A percentile compares a stretch with the other conserved stretches of the same genome.
Evolutionary conservation across 2,329 filamentous ascomycete species (phyloP).

Genomic region (Colletotrichum cordylinicola): DNA sequence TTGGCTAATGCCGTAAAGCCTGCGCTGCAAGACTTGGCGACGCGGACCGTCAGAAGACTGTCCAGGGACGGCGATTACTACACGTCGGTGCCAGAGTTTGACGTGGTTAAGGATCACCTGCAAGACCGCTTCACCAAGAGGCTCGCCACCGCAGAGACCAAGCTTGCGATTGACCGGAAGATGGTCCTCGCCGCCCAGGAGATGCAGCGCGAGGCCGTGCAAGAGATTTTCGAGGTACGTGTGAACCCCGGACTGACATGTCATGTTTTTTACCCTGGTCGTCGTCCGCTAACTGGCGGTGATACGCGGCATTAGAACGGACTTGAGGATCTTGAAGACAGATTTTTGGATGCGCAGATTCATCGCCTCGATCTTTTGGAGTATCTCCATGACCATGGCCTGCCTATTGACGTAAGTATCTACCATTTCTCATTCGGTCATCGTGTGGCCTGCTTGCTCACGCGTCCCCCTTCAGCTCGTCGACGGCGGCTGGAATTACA

Average conservation of each 20-base stretch:
- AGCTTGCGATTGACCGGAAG: slow-evolving; percentile 28
- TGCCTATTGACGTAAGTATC: slow-evolving; percentile 56
- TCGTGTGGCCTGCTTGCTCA: slow-evolving; percentile 23
- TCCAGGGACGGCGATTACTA: slow-evolving; percentile 58
- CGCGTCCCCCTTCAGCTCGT: slow-evolving; percentile 35
- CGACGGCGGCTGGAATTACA: slow-evolving; percentile 52
- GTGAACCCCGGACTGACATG: slow-evolving; percentile 16
- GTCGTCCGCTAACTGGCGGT: slow-evolving; percentile 10
- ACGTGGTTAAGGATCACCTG: slow-evolving; percentile 56
- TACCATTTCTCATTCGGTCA: not conserved
- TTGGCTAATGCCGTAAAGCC: slow-evolving; percentile 69
- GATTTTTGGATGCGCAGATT: slow-evolving; percentile 51
- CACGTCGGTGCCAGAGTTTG: slow-evolving; percentile 59
- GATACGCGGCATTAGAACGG: slow-evolving; percentile 36
- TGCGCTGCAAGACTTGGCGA: slow-evolving; percentile 69
- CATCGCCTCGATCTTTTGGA: slow-evolving; percentile 51
- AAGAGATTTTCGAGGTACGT: slow-evolving; percentile 45
- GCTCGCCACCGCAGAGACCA: slow-evolving; percentile 34
- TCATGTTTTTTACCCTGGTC: slow-evolving; percentile 22
- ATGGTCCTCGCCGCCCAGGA: slow-evolving; percentile 43
- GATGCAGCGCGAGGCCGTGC: slow-evolving; percentile 37
- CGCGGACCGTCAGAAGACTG: slow-evolving; percentile 62
- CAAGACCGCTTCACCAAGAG: slow-evolving; percentile 34
- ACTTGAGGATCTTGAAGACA: slow-evolving; percentile 42
- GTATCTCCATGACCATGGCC: slow-evolving; percentile 44